Conservation (phyloP, 495 filamentous ascomycete species). For the Ramalina intermedia region DNA sequence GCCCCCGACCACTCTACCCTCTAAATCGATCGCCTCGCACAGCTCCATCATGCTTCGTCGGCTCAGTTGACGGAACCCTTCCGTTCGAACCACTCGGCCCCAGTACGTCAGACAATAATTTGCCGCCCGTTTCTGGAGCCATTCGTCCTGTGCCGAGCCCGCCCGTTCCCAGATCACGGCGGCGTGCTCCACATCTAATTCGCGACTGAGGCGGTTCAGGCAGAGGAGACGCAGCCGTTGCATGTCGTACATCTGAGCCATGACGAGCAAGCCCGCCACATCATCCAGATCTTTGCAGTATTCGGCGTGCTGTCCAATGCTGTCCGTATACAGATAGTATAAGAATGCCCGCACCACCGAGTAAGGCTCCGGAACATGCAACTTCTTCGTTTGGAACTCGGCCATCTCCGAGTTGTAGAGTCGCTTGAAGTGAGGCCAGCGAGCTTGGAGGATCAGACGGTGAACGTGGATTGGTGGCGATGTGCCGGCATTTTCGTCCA, state of each 20-base stretch:
- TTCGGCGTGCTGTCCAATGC: slow-evolving; percentile 53
- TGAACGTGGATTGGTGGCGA: slow-evolving; percentile 89
- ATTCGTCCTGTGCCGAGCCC: slow-evolving; percentile 76
- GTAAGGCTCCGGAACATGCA: slow-evolving; percentile 96
- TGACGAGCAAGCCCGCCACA: slow-evolving; percentile 89
- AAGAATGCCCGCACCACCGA: slow-evolving; percentile 87
- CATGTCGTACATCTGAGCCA: slow-evolving; percentile 96
- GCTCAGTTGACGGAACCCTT: slow-evolving; percentile 67
- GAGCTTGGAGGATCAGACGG: slow-evolving; percentile 77
- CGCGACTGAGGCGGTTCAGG: slow-evolving; percentile 70
- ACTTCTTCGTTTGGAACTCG: slow-evolving; percentile 87
- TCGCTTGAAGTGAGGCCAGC: slow-evolving; percentile 92
- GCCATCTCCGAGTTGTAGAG: slow-evolving; percentile 87
- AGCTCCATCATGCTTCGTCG: slow-evolving; percentile 69
- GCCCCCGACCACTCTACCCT: slow-evolving; percentile 74
- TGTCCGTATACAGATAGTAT: slow-evolving; percentile 93
- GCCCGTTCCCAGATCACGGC: slow-evolving; percentile 95
- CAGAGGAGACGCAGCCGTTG: slow-evolving; percentile 80
- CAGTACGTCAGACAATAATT: slow-evolving; percentile 82
- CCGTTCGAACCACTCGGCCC: slow-evolving; percentile 84
- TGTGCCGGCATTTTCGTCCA: slow-evolving; percentile 46
- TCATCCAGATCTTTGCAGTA: slow-evolving; percentile 60
- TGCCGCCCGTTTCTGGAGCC: slow-evolving; percentile 76
- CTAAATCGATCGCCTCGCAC: slow-evolving; percentile 83
- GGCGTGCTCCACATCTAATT: slow-evolving; percentile 86